A percentile compares a stretch with the other conserved stretches of the same genome.
Conservation (phyloP, 2,329 filamentous ascomycete genomes). For the Orbilia javanica region DNA sequence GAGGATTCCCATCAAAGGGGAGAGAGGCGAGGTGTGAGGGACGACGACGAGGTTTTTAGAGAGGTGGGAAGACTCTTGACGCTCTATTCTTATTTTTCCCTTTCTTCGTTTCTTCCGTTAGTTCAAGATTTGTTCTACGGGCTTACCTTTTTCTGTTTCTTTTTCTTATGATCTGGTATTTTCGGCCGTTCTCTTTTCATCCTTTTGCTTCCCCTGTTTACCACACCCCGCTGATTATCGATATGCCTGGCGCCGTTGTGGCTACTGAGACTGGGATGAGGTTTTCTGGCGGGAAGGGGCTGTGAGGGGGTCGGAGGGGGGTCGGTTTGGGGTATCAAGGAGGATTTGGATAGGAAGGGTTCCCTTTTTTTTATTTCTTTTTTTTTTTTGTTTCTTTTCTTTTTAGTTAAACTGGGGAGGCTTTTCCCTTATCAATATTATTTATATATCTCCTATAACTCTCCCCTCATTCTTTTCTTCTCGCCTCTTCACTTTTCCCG, state of each 20-base stretch:
- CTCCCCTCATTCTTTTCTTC: background rate
- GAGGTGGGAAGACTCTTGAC: slow-evolving; percentile 58
- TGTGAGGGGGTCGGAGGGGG: background rate
- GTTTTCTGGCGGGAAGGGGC: slow-evolving; percentile 13
- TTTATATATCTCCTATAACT: slow-evolving; percentile 11
- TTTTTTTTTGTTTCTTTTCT: background rate
- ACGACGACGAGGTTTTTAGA: slow-evolving; percentile 15
- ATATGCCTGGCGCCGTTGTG: slow-evolving; percentile 55
- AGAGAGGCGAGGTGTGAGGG: slow-evolving; percentile 57
- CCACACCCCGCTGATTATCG: slow-evolving; percentile 4
- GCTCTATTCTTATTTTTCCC: slow-evolving; percentile 9
- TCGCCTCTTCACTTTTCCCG: no score
- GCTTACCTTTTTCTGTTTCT: slow-evolving; percentile 7
- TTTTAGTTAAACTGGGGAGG: background rate
- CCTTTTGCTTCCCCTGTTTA: slow-evolving; percentile 20
- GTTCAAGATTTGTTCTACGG: slow-evolving; percentile 37
- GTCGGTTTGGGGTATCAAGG: background rate
- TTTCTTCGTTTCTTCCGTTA: slow-evolving; percentile 24
- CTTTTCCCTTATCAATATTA: background rate
- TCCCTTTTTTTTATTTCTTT: background rate
- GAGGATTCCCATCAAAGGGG: slow-evolving; percentile 44
- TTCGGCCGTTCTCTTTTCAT: background rate
- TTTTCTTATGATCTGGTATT: slow-evolving; percentile 18
- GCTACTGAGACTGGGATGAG: slow-evolving; percentile 57
- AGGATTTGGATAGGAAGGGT: background rate